Evolutionary conservation across 176 grass and related monocot genomes (phyloP).

Genomic region (Areca catechu): DNA sequence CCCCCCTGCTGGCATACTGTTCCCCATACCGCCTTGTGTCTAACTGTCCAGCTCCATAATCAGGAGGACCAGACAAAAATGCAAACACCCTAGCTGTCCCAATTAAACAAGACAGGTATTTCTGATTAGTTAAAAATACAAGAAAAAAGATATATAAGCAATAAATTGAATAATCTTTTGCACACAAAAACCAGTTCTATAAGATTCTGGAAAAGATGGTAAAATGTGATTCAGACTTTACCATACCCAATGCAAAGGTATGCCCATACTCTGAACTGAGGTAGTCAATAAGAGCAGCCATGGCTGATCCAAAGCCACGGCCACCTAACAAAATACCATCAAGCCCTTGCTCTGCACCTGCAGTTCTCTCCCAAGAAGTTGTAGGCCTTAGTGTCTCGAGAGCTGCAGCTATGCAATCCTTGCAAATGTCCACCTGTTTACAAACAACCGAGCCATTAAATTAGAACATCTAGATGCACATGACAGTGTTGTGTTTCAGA

Average conservation of each 20-base stretch:
- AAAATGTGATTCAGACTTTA: constrained; percentile 4
- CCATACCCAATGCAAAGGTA: constrained; percentile 85
- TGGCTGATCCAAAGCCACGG: constrained; percentile 75
- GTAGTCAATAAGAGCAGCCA: constrained; percentile 71
- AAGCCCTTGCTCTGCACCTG: constrained; percentile 52
- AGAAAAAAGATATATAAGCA: constrained; percentile 4
- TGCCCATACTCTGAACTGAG: constrained; percentile 78
- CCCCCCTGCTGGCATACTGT: constrained; percentile 87
- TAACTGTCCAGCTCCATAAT: constrained; percentile 86
- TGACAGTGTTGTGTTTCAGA: too few relatives aligned
- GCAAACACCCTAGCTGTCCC: constrained; percentile 81
- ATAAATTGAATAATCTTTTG: constrained; percentile 7
- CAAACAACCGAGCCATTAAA: constrained; percentile 5
- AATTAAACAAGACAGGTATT: constrained; percentile 22
- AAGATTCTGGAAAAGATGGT: constrained; percentile 1
- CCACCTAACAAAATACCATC: constrained; percentile 78
- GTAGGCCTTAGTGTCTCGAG: constrained; percentile 74
- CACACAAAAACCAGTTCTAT: too few relatives aligned
- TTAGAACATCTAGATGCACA: too few relatives aligned
- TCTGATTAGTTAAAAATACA: constrained; percentile 16
- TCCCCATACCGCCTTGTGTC: constrained; percentile 89
- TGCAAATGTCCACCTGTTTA: constrained; percentile 75
- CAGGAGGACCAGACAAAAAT: constrained; percentile 88
- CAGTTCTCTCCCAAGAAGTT: constrained; percentile 78
- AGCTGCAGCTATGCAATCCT: constrained; percentile 57